A percentile compares a stretch with the other conserved stretches of the same genome.
These are phyloP conservation scores for Penicillium verhagenii DNA, from an alignment of 495 filamentous ascomycete genomes.

Conservation along the genomic window DNA sequence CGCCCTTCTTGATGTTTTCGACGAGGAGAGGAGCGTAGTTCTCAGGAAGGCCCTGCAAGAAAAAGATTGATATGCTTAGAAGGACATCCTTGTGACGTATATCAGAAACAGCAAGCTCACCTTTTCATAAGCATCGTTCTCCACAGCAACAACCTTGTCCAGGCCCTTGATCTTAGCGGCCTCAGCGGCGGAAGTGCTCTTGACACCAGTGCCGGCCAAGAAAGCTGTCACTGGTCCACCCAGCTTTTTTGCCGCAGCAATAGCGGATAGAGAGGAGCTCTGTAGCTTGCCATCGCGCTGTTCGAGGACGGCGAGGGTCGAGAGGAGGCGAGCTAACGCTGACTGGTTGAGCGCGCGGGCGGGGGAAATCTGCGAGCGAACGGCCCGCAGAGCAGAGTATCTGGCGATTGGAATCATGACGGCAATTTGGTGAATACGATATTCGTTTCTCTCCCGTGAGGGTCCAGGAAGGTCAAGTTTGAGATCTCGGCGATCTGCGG, in stretches of 20 bases:
- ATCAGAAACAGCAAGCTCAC: slow-evolving; percentile 35
- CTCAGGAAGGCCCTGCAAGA: slow-evolving; percentile 76
- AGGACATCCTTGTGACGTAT: not conserved
- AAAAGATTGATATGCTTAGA: slow-evolving; percentile 7
- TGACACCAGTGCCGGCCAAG: slow-evolving; percentile 78
- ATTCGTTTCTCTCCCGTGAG: slow-evolving; percentile 11
- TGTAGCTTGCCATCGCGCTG: slow-evolving; percentile 89
- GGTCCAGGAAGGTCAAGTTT: slow-evolving; percentile 14
- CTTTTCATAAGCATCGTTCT: slow-evolving; percentile 91
- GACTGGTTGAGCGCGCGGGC: slow-evolving; percentile 35
- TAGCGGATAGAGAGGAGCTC: slow-evolving; percentile 74
- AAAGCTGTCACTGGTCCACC: slow-evolving; percentile 85
- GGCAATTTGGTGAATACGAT: slow-evolving; percentile 6
- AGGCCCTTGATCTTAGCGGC: slow-evolving; percentile 86
- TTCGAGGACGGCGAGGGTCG: slow-evolving; percentile 87
- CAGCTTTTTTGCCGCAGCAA: slow-evolving; percentile 83
- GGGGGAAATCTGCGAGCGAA: slow-evolving; percentile 41
- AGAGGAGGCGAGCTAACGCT: slow-evolving; percentile 69
- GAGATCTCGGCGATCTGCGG: slow-evolving; percentile 29
- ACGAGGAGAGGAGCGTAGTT: slow-evolving; percentile 91
- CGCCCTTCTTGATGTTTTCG: slow-evolving; percentile 93
- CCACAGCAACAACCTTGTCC: slow-evolving; percentile 85
- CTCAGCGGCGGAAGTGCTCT: slow-evolving; percentile 72
- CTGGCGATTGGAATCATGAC: slow-evolving; percentile 46
- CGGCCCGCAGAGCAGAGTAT: slow-evolving; percentile 48